Evolutionary conservation across 768 basidiomycete species (phyloP).

Genomic region (Kwoniella botswanensis): DNA sequence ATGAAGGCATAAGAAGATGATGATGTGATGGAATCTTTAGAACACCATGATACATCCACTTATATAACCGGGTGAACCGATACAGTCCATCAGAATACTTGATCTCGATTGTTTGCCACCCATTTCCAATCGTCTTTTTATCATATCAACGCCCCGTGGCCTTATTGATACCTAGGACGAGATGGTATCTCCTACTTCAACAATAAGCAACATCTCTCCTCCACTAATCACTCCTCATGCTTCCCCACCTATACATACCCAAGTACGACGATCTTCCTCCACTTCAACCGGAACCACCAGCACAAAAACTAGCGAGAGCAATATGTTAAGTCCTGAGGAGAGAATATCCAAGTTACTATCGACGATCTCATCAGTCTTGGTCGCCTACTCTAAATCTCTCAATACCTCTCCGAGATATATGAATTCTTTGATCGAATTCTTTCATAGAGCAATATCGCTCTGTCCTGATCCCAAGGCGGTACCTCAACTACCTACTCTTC

Average conservation of each 20-base stretch:
- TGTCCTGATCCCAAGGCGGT: not conserved
- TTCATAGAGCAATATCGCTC: not conserved
- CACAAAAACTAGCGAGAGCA: not conserved
- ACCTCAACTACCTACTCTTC: not conserved
- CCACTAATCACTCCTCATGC: not conserved
- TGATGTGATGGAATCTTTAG: not conserved
- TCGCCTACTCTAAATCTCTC: not conserved
- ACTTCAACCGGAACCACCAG: not conserved
- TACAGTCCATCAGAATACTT: not conserved
- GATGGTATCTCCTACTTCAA: conserved; percentile 1
- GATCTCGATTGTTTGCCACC: not conserved
- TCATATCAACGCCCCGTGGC: too few relatives aligned
- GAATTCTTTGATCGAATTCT: not conserved
- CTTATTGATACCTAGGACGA: not conserved
- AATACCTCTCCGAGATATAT: not conserved
- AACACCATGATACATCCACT: not conserved
- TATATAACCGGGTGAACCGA: not conserved
- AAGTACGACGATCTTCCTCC: not conserved
- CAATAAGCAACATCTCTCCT: not conserved
- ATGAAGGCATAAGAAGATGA: not conserved
- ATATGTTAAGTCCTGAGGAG: not conserved
- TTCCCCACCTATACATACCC: not conserved
- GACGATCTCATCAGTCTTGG: conserved; percentile 1
- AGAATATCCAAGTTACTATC: not conserved
- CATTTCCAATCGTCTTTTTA: not conserved